These are phyloP conservation scores for Agaricus bisporus DNA, from an alignment of 768 basidiomycete species.

Conservation along the genomic window DNA sequence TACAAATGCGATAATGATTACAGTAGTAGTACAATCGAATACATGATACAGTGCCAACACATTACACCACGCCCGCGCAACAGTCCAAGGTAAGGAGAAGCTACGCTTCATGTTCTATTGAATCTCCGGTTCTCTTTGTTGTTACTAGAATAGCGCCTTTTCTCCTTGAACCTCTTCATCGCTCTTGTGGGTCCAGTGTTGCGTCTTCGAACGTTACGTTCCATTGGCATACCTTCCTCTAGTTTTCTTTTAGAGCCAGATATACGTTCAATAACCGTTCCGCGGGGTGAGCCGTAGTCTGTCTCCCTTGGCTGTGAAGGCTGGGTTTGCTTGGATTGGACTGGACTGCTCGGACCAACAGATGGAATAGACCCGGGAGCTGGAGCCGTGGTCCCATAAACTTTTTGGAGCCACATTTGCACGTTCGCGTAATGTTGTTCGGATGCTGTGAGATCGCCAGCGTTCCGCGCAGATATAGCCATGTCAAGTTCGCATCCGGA, in stretches of 20 bases:
- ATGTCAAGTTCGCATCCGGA: slow-evolving; percentile 50
- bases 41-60: too few relatives aligned
- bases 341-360: neutral
- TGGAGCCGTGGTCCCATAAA: slow-evolving; percentile 29
- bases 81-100: too few relatives aligned
- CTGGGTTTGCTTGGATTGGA: neutral
- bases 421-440: slow-evolving; percentile 33
- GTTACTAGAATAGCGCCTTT: slow-evolving; percentile 23
- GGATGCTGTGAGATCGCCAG: slow-evolving; percentile 20
- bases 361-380: neutral
- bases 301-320: neutral
- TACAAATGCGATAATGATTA: neutral
- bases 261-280: neutral
- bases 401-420: slow-evolving; percentile 40
- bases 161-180: slow-evolving; percentile 19
- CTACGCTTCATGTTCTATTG: neutral
- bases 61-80: too few relatives aligned
- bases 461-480: slow-evolving; percentile 23
- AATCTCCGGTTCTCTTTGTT: slow-evolving; percentile 11
- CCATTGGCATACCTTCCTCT: neutral
- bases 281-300: neutral
- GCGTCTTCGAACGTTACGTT: slow-evolving; percentile 26
- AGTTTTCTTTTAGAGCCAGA: neutral
- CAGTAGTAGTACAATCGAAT: too few relatives aligned
- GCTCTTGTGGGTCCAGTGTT: slow-evolving; percentile 31